phyloP scores from a whole-genome alignment of 208 protist species.

The Angomonas ambiguus region DNA sequence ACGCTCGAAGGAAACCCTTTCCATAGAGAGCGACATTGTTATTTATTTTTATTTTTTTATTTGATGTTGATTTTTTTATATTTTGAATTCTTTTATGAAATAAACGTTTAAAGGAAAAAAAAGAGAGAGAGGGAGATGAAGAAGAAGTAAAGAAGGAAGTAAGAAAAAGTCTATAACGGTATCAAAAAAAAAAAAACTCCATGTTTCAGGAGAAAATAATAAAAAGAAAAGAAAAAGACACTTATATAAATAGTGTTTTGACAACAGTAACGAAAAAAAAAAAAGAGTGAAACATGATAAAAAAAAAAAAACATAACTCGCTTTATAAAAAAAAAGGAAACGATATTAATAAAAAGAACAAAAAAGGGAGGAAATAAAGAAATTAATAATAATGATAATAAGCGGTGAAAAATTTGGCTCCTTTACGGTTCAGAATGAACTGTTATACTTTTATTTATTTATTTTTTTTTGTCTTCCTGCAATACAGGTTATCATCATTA shows the following conservation, averaged over 20 bases:
- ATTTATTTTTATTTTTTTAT: too few relatives aligned
- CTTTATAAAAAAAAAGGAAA: too few relatives aligned
- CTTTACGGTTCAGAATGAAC: background rate
- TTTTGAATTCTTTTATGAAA: background rate
- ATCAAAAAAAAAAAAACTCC: too few relatives aligned
- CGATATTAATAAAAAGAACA: background rate
- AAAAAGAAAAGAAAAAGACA: too few relatives aligned
- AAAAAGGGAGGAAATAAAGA: background rate
- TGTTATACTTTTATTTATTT: background rate
- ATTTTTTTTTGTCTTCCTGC: background rate
- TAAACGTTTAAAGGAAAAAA: conserved; percentile 2
- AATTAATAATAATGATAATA: background rate
- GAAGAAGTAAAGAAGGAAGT: conserved; percentile 8
- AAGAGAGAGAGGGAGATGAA: background rate
- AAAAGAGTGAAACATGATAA: background rate
- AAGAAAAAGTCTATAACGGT: too few relatives aligned
- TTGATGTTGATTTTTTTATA: background rate
- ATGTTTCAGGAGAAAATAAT: too few relatives aligned
- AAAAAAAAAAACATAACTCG: too few relatives aligned
- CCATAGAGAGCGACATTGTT: too few relatives aligned
- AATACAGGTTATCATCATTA: too few relatives aligned
- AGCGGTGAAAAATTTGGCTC: background rate
- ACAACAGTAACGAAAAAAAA: conserved; percentile 8
- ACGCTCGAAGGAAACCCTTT: too few relatives aligned
- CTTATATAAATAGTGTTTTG: background rate